These are phyloP conservation scores for Phylloporus sp. DNA, from an alignment of 768 basidiomycete genomes.

Conservation along the genomic window DNA sequence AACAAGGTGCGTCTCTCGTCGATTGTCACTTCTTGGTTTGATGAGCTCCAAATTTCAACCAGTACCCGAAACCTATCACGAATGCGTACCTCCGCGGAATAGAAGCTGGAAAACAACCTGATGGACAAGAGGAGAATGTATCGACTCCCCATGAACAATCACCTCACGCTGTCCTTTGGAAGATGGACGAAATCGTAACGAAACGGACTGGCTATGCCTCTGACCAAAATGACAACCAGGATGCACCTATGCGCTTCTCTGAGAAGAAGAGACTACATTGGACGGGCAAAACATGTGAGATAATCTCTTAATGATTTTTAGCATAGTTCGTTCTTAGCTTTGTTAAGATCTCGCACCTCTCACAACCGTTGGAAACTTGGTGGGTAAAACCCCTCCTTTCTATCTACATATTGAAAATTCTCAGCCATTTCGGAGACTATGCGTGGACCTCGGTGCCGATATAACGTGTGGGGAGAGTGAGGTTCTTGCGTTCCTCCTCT, in stretches of 20 bases:
- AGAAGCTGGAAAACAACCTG: slow-evolving; percentile 29
- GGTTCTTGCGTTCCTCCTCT: slow-evolving; percentile 12
- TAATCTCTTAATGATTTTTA: not conserved
- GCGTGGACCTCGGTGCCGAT: slow-evolving; percentile 82
- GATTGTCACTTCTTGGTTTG: not conserved
- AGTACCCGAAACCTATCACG: slow-evolving; percentile 67
- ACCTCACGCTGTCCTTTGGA: not conserved
- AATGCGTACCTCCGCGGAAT: slow-evolving; percentile 58
- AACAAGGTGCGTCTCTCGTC: slow-evolving; percentile 51
- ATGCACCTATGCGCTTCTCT: slow-evolving; percentile 61
- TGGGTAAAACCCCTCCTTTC: slow-evolving; percentile 25
- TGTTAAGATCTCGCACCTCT: slow-evolving; percentile 66
- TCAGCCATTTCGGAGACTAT: slow-evolving; percentile 90
- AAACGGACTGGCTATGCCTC: slow-evolving; percentile 34
- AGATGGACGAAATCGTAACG: slow-evolving; percentile 22
- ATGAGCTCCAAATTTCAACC: slow-evolving; percentile 1
- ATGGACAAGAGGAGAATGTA: not conserved
- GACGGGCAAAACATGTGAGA: slow-evolving; percentile 80
- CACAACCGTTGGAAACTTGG: slow-evolving; percentile 94
- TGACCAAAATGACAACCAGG: slow-evolving; percentile 54
- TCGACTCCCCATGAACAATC: slow-evolving; percentile 14
- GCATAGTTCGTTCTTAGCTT: slow-evolving; percentile 27
- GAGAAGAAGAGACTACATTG: slow-evolving; percentile 91
- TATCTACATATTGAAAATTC: not conserved
- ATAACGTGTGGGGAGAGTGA: slow-evolving; percentile 94